Evolutionary conservation across 2,329 filamentous ascomycete species (phyloP).

Genomic region (Rutstroemia sp.): DNA sequence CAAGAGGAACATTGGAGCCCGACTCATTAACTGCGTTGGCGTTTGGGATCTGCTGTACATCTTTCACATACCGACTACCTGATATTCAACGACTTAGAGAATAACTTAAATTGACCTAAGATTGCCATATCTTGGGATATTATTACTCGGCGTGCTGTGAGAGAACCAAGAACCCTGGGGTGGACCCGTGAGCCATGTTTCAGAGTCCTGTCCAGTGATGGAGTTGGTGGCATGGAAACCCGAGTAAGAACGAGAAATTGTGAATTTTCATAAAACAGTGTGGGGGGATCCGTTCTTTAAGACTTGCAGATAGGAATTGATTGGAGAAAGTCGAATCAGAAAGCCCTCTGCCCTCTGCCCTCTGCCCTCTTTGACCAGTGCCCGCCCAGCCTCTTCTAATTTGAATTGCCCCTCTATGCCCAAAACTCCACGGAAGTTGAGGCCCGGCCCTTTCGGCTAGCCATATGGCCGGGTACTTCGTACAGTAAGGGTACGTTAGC

Average conservation of each 20-base stretch:
- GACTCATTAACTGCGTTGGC: slow-evolving; percentile 16
- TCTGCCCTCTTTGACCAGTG: background rate
- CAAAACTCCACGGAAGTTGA: background rate
- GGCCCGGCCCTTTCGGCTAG: no score
- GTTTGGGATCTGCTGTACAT: slow-evolving; percentile 26
- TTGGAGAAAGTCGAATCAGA: background rate
- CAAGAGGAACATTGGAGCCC: slow-evolving; percentile 12
- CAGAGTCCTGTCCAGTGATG: background rate
- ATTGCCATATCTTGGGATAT: slow-evolving; percentile 1
- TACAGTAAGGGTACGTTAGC: background rate
- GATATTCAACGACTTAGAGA: slow-evolving; percentile 7
- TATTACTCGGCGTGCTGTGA: background rate
- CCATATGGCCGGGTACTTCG: background rate
- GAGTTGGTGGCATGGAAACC: no score
- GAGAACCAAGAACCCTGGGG: background rate
- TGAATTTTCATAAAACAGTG: background rate
- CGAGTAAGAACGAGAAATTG: no score
- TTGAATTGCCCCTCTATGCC: background rate
- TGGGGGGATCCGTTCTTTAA: background rate
- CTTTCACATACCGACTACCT: slow-evolving; percentile 16
- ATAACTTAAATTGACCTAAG: slow-evolving; percentile 9
- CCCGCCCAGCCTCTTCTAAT: background rate
- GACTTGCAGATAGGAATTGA: background rate
- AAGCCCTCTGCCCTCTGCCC: no score
- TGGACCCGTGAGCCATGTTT: background rate